Base-by-base conservation (phyloP, 208 protist species). In the Naegleria lovaniensis region DNA sequence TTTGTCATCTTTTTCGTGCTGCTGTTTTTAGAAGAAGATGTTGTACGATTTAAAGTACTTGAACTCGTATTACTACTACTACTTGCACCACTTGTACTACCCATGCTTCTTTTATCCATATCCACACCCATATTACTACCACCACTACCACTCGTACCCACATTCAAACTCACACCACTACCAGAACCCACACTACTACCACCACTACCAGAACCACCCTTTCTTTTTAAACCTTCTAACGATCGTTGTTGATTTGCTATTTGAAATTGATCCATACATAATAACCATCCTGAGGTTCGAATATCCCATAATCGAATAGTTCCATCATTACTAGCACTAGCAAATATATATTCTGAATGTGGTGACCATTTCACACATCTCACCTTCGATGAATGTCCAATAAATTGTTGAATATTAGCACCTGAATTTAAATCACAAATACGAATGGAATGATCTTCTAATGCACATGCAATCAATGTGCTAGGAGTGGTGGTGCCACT, bases 351-450 rank as follows among this genome's bases (percentile, higher is more conserved):
- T 58, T 88, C 85, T 19, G 51, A 58, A 7, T 15, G 9, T 41
- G 85, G 85, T 59, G 41, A 59, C 40, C 40, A 88, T 58, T 58
- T 19, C 16, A 88, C n/a, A 38, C 22, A 25, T 38, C 36, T 36
- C 22, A 88, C 41, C 5, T 5, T 22, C 5, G 16, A 6, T 38
- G 29, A 38, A 38, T 88, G 85, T 33, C 85, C 85, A 13, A 38
- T 13, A 19, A 88, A 88, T 88, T 7, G 15, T 39, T 88, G 85
- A 39, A 29, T 43, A 39, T 19, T 39, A 88, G 41, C 55, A 88
- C 85, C 85, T 40, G 85, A 88, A 19, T 59, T 7, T 58, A 88
- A 51, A 88, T 88, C 85, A 88, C 85, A 88, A 0, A 88, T 1
- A 33, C 9, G 41, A 39, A 88, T 38, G 36, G 15, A 19, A 11